These are phyloP conservation scores for Candida odintsovae DNA, from an alignment of 805 yeast species.

Conservation along the genomic window DNA sequence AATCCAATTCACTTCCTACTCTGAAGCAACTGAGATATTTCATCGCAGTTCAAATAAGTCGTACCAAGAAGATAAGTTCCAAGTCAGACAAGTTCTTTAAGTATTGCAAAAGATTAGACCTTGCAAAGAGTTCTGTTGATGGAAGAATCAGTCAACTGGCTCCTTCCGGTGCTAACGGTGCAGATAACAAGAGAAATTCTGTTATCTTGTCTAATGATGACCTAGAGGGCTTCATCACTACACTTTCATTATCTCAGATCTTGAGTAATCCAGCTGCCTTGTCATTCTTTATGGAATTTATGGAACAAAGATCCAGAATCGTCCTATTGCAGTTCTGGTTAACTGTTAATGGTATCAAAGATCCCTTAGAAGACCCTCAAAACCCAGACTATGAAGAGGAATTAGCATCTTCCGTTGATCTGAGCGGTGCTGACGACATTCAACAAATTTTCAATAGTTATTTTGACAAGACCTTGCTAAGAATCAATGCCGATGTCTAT, in stretches of 20 bases:
- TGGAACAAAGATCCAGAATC: slow-evolving; percentile 44
- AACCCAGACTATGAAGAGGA: slow-evolving; percentile 25
- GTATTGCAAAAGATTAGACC: slow-evolving; percentile 27
- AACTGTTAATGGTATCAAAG: slow-evolving; percentile 59
- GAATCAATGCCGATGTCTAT: slow-evolving; percentile 23
- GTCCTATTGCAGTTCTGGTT: slow-evolving; percentile 58
- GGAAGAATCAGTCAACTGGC: slow-evolving; percentile 23
- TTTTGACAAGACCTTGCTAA: slow-evolving; percentile 29
- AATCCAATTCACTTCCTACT: slow-evolving; percentile 32
- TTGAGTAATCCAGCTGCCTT: slow-evolving; percentile 43
- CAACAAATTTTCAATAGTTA: slow-evolving; percentile 40
- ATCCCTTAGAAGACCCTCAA: slow-evolving; percentile 55
- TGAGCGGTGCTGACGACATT: slow-evolving; percentile 47
- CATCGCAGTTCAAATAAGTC: slow-evolving; percentile 40
- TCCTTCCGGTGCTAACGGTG: slow-evolving; percentile 5
- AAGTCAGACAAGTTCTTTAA: slow-evolving; percentile 21
- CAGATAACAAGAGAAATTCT: slow-evolving; percentile 3
- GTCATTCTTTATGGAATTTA: slow-evolving; percentile 46
- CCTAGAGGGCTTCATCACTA: slow-evolving; percentile 19
- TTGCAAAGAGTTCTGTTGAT: slow-evolving; percentile 27
- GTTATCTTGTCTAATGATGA: slow-evolving; percentile 10
- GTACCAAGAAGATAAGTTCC: slow-evolving; percentile 28
- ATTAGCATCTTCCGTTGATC: slow-evolving; percentile 29
- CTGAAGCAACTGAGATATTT: slow-evolving; percentile 45
- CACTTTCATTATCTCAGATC: slow-evolving; percentile 35